Evolutionary conservation across 2,329 filamentous ascomycete species (phyloP).

Genomic region (Colletotrichum somersetense): DNA sequence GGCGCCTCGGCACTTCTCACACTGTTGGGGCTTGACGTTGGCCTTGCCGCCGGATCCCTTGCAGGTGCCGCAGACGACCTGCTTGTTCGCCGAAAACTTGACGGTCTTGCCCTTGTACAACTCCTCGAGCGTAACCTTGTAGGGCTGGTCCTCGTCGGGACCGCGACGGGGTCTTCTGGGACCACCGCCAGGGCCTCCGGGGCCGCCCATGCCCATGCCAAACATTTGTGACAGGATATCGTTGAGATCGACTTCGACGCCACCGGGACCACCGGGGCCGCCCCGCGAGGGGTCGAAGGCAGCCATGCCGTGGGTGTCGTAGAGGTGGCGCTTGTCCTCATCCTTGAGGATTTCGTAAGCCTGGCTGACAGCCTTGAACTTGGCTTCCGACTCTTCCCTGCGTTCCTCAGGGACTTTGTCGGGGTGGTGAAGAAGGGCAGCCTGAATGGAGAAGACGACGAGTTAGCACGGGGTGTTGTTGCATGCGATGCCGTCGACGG

Average conservation of each 20-base stretch:
- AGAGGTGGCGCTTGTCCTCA: conserved; percentile 91
- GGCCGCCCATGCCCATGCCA: conserved; percentile 72
- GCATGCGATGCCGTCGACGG: conserved; percentile 43
- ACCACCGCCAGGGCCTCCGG: conserved; percentile 61
- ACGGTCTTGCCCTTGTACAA: conserved; percentile 99
- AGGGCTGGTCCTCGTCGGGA: conserved; percentile 88
- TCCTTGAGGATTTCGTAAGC: conserved; percentile 98
- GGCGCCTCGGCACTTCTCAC: conserved; percentile 85
- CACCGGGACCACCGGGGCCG: conserved; percentile 67
- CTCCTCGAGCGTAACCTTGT: conserved; percentile 92
- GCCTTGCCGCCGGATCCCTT: conserved; percentile 93
- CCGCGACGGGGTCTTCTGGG: conserved; percentile 77
- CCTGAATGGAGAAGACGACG: conserved; percentile 60
- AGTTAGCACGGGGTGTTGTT: conserved; percentile 40
- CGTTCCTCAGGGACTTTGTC: conserved; percentile 94
- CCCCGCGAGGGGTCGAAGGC: conserved; percentile 86
- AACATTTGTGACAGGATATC: conserved; percentile 97
- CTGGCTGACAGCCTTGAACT: conserved; percentile 92
- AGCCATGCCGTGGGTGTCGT: conserved; percentile 95
- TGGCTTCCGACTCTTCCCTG: conserved; percentile 86
- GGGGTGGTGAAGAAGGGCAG: conserved; percentile 89
- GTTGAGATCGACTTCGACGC: conserved; percentile 85
- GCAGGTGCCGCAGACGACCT: conserved; percentile 88
- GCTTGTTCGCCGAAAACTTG: conserved; percentile 95
- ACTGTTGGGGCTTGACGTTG: conserved; percentile 86